These are phyloP conservation scores for Alternaria gansuensis DNA, from an alignment of 2,329 filamentous ascomycete genomes.

Conservation along the genomic window DNA sequence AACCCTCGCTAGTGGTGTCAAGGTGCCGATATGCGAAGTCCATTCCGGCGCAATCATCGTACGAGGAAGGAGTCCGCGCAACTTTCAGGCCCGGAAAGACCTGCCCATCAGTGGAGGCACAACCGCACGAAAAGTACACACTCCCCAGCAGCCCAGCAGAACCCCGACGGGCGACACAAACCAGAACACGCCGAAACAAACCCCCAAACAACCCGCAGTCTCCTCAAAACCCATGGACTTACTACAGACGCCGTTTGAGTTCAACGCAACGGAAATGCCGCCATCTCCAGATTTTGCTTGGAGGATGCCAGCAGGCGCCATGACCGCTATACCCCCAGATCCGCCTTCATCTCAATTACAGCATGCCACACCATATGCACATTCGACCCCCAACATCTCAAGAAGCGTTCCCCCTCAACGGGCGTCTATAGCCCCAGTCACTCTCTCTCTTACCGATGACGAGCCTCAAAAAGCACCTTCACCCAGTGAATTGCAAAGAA, in stretches of 20 bases:
- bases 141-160: conserved; percentile 48
- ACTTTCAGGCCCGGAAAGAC: conserved; percentile 94
- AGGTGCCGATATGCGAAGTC: conserved; percentile 82
- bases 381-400: conserved; percentile 63
- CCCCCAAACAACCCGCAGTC: conserved; percentile 34
- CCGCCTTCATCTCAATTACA: conserved; percentile 48
- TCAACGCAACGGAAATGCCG: conserved; percentile 54
- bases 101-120: conserved; percentile 84
- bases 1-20: conserved; percentile 82
- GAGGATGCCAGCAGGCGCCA: conserved; percentile 55
- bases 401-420: conserved; percentile 52
- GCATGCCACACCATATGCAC: conserved; percentile 56
- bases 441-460: conserved; percentile 65
- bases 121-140: conserved; percentile 72
- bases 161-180: conserved; percentile 51
- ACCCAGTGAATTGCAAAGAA: conserved; percentile 45
- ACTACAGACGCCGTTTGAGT: conserved; percentile 54
- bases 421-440: conserved; percentile 60
- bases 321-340: conserved; percentile 56
- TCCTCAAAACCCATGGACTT: conserved; percentile 48
- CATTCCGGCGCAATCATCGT: conserved; percentile 93
- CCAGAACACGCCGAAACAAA: conserved; percentile 41
- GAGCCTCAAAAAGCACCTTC: conserved; percentile 57
- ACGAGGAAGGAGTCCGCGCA: conserved; percentile 88
- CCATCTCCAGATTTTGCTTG: conserved; percentile 57